Conservation (phyloP, 257 asterid genomes). For the Cinchona pubescens region DNA sequence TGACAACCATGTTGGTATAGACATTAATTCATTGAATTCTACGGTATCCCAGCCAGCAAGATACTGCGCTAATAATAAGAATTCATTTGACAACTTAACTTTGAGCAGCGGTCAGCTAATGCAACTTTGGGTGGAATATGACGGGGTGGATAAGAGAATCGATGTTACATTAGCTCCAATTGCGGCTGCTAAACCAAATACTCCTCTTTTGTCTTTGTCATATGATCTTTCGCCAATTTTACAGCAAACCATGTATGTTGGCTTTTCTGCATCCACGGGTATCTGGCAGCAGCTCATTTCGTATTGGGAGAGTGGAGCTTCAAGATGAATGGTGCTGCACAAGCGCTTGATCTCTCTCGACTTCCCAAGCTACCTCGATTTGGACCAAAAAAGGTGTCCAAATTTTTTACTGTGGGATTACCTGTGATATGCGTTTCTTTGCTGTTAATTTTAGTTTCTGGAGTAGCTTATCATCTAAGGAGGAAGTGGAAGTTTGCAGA, state of each 20-base stretch:
- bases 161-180: conserved; percentile 23
- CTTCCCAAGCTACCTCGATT: conserved; percentile 56
- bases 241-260: conserved; percentile 46
- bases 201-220: conserved; percentile 30
- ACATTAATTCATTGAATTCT: conserved; percentile 13
- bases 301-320: conserved; percentile 72
- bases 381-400: conserved; percentile 31
- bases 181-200: conserved; percentile 28
- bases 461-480: conserved; percentile 21
- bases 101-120: conserved; percentile 9
- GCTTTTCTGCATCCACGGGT: conserved; percentile 52
- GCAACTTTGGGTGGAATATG: conserved; percentile 25
- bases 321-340: conserved; percentile 31
- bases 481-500: conserved; percentile 48
- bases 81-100: not conserved
- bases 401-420: conserved; percentile 31
- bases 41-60: conserved; percentile 9
- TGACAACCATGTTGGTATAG: conserved; percentile 28
- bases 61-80: not conserved
- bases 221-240: conserved; percentile 41
- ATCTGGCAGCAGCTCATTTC: conserved; percentile 37
- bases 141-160: not conserved
- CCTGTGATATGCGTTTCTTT: conserved; percentile 23
- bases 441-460: not conserved
- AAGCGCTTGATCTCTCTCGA: conserved; percentile 34